These are phyloP conservation scores for Pyracantha coccinea DNA, from an alignment of 331 rosid genomes.

Conservation along the genomic window DNA sequence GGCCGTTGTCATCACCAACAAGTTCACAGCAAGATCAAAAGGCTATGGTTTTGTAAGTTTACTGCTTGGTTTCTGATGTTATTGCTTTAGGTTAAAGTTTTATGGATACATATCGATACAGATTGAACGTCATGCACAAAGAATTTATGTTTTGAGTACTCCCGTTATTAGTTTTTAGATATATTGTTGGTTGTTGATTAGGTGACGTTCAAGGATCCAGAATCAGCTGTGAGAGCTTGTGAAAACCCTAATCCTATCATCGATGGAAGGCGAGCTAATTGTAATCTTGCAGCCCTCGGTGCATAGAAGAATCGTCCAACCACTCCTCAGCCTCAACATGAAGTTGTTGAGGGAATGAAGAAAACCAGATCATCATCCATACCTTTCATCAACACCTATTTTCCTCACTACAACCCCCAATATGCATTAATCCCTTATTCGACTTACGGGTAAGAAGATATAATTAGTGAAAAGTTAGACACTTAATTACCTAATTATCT, in stretches of 20 bases:
- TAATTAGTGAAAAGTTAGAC: not conserved
- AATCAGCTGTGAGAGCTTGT: slow-evolving; percentile 67
- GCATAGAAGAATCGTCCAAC: slow-evolving; percentile 28
- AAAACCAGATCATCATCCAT: slow-evolving; percentile 33
- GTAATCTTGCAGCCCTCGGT: slow-evolving; percentile 68
- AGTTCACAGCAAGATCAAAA: slow-evolving; percentile 58
- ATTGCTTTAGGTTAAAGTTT: not conserved
- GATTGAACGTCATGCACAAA: too few relatives aligned
- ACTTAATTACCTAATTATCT: slow-evolving; percentile 3
- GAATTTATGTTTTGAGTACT: too few relatives aligned
- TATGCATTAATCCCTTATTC: slow-evolving; percentile 24
- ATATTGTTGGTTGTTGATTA: not conserved
- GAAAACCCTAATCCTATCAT: slow-evolving; percentile 59
- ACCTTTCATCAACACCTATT: slow-evolving; percentile 29
- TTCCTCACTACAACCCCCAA: slow-evolving; percentile 35
- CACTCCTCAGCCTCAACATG: slow-evolving; percentile 8
- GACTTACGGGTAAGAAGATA: slow-evolving; percentile 27
- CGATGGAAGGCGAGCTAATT: slow-evolving; percentile 78
- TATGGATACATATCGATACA: too few relatives aligned
- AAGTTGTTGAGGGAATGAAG: slow-evolving; percentile 21
- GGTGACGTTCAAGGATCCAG: slow-evolving; percentile 75
- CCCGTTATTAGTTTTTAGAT: too few relatives aligned
- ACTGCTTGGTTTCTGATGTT: not conserved
- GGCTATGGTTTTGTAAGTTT: slow-evolving; percentile 81
- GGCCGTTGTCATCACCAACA: slow-evolving; percentile 69